Conservation (phyloP, 2,329 filamentous ascomycete species). For the Colletotrichum coccodes region DNA sequence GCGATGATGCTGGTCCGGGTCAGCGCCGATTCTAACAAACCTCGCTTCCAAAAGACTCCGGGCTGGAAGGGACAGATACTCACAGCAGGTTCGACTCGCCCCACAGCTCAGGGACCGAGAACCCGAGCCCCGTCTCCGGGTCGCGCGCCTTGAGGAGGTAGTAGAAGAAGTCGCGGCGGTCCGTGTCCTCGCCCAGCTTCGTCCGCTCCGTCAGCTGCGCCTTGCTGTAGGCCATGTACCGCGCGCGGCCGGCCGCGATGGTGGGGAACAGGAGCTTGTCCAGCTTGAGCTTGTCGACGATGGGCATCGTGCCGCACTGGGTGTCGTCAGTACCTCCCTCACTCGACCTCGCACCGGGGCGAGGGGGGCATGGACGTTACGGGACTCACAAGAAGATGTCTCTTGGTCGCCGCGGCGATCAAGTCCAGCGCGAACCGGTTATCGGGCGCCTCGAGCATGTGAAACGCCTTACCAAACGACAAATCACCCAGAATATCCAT, state of each 20-base stretch:
- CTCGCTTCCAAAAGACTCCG: no score
- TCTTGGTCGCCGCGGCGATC: conserved; percentile 74
- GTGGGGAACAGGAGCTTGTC: conserved; percentile 75
- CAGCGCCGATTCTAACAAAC: not conserved
- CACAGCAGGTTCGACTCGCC: conserved; percentile 75
- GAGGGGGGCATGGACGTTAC: no score
- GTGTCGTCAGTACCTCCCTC: conserved; percentile 16
- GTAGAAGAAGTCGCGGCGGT: conserved; percentile 80
- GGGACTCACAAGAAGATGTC: conserved; percentile 72
- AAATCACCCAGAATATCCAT: conserved; percentile 72
- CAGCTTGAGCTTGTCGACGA: conserved; percentile 72
- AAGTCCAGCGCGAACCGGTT: conserved; percentile 75
- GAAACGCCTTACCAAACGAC: conserved; percentile 70
- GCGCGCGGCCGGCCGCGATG: conserved; percentile 72
- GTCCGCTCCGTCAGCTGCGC: conserved; percentile 74
- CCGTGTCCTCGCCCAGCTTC: conserved; percentile 71
- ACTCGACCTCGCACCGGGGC: no score
- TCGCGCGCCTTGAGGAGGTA: conserved; percentile 78
- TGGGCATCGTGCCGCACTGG: conserved; percentile 77
- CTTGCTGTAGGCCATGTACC: conserved; percentile 78
- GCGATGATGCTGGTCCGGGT: conserved; percentile 66
- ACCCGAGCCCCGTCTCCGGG: conserved; percentile 75
- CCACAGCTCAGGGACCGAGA: conserved; percentile 75
- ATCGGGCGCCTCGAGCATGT: conserved; percentile 67
- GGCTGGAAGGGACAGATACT: conserved; percentile 37